Base-by-base conservation (phyloP, 2,329 filamentous ascomycete genomes). In the Fonsecaea erecta region DNA sequence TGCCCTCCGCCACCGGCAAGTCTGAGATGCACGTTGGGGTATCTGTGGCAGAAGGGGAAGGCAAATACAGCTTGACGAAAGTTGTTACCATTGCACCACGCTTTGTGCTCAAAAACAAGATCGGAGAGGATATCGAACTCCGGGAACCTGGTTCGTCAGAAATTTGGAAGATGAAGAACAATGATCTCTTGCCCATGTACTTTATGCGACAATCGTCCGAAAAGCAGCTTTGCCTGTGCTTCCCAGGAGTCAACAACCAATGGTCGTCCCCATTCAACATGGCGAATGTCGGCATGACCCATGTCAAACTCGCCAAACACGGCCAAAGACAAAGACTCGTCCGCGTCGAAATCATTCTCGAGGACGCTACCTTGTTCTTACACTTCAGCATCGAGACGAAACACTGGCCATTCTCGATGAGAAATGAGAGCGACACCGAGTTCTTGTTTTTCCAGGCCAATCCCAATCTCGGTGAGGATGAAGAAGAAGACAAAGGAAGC, bases 211-310 rank as follows among this genome's bases (percentile, higher is more conserved):
- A 92, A 76, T 88, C 87, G 12, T 84, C 86, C 0, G 87, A 90
- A 51, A 97, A 98, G 75, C 95, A 99, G 75, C 81, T 99, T 5
- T 96, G 92, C 68, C 82, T 99, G 7, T 96, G 93, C 77, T 97
- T 96, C 76, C 91, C 93, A 0, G 95, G 94, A 0, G 87, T 97
- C 52, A 96, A 96, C 79, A 97, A 97, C 74, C 92, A 95, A 71
- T 99, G 95, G 95, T 96, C 94, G 0, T 95, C 95, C 12, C 93
- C 95, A 0, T 97, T 99, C 82, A 97, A 96, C 75, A 97, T 99
- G 73, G 93, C 93, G 0, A 95, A 98, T 74, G 85, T 98, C 51
- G 95, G 95, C 21, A 96, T 90, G 14, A 90, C 92, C 0, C 92
- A 99, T 75, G 86, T 99, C 77, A 99, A 99, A 80, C 86, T 99